Percentiles rank a stretch among this genome's conserved stretches.
phyloP scores from a whole-genome alignment of 1,139 yeast genomes.

The Magnusiomyces paraingens region DNA sequence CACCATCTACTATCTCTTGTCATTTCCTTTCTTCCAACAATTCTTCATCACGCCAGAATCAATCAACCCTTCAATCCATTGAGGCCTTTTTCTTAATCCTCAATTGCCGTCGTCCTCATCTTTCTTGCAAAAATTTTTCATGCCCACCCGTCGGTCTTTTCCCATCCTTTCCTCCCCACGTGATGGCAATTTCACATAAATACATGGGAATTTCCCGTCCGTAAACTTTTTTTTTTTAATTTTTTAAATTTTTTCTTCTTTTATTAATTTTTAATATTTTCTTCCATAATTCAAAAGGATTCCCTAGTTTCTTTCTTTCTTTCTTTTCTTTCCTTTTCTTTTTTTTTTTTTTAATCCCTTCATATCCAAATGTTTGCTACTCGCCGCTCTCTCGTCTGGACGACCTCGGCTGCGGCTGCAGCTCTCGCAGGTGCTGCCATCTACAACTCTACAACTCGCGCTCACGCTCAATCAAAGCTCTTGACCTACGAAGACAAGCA shows the following conservation, averaged over 20 bases:
- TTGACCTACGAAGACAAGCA: slow-evolving; percentile 4
- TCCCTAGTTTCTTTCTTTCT: neutral
- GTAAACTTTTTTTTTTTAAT: neutral
- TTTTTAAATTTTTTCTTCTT: neutral
- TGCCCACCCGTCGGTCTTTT: no score
- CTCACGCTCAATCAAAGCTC: slow-evolving; percentile 4
- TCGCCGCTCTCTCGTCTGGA: neutral
- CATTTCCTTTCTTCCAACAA: no score
- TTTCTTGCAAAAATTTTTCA: no score
- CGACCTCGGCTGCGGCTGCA: slow-evolving; percentile 1
- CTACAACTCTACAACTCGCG: neutral
- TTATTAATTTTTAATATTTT: neutral
- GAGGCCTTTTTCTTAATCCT: no score
- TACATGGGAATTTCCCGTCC: neutral
- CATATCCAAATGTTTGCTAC: slow-evolving; percentile 3
- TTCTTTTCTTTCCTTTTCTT: neutral
- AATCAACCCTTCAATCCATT: no score
- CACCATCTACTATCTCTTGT: no score
- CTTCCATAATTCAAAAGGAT: neutral
- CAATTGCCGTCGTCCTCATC: no score
- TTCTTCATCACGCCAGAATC: no score
- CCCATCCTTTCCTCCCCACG: no score
- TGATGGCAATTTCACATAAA: no score
- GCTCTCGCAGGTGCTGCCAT: slow-evolving; percentile 5
- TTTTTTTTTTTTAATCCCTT: neutral